Evolutionary conservation across 345 rosid genomes (phyloP), one percentile per base, ranked within the genome.

Genomic region (Leavenworthia alabamica): DNA sequence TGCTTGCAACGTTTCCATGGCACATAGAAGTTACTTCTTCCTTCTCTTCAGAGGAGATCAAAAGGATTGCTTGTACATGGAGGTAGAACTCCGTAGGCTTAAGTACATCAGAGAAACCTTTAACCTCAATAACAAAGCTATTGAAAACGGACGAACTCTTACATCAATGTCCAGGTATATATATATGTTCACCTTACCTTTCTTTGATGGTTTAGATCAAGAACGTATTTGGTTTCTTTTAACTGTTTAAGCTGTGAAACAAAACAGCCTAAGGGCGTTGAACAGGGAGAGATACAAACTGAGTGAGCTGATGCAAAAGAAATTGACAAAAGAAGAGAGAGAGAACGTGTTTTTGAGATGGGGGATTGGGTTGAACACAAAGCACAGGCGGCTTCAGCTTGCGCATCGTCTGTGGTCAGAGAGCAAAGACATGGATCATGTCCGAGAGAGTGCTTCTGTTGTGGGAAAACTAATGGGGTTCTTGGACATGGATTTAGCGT

Each of bases 21-120:
- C 82, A 47, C 99, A 93, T 76, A 77, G 97, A 73, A 81, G 88
- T 76, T 87, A 93, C 85, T 89, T 89, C 77, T 89, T 81, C 77
- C 80, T 89, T 64, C 78, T 83, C 35, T 82, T 85, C 61, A 83
- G 84, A 64, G 97, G 97, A 40, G 91, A 87, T 72, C 84, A 82
- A 13, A 68, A 82, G 48, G 94, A 93, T 68, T 80, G 82, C 7
- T 75, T 87, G 69, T 89, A 89, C 78, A 74, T 89, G 94, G 97
- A 89, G 68, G 96, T 85, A 14, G 99, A 93, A 77, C 83, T 73
- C 59, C 82, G 88, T 62, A 79, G 95, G 64, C 67, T 93, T 50
- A 56, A 79, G 63, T 80, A 83, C 69, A 80, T 89, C 5, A 85
- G 75, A 79, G 78, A 83, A 36, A 71, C 79, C 8, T 89, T 80